These are phyloP conservation scores for Xylariaceae sp. DNA, from an alignment of 2,329 filamentous ascomycete genomes.

Conservation along the genomic window DNA sequence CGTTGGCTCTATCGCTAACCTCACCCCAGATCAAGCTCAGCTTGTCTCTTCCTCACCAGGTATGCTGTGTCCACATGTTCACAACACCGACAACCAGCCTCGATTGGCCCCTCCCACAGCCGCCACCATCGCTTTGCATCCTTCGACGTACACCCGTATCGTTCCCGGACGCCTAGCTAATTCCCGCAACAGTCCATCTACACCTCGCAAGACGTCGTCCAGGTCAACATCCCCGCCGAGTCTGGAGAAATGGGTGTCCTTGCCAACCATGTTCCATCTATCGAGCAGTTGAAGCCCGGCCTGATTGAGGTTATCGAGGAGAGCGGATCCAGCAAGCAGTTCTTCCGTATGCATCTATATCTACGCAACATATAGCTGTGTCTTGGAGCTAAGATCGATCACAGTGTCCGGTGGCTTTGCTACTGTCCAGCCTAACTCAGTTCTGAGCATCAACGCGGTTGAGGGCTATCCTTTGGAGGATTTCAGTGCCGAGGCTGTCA, in stretches of 20 bases:
- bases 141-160: background rate
- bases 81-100: background rate
- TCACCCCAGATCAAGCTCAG: constrained; percentile 82
- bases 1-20: constrained; percentile 29
- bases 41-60: constrained; percentile 96
- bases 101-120: no score
- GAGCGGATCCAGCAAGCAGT: constrained; percentile 85
- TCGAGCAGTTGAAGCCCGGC: constrained; percentile 98
- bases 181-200: constrained; percentile 65
- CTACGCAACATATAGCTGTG: constrained; percentile 6
- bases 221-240: constrained; percentile 98
- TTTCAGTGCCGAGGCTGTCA: constrained; percentile 89
- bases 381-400: constrained; percentile 18
- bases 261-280: constrained; percentile 97
- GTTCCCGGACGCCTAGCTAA: constrained; percentile 37
- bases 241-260: constrained; percentile 99
- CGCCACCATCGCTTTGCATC: background rate
- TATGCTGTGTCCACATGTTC: constrained; percentile 52
- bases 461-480: constrained; percentile 94
- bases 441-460: constrained; percentile 96
- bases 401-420: constrained; percentile 95
- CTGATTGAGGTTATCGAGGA: constrained; percentile 95
- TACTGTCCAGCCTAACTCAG: constrained; percentile 90
- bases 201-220: constrained; percentile 70
- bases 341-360: constrained; percentile 75